Base-by-base conservation (phyloP, 2,329 filamentous ascomycete genomes). In the Pestalotiopsis sp. region DNA sequence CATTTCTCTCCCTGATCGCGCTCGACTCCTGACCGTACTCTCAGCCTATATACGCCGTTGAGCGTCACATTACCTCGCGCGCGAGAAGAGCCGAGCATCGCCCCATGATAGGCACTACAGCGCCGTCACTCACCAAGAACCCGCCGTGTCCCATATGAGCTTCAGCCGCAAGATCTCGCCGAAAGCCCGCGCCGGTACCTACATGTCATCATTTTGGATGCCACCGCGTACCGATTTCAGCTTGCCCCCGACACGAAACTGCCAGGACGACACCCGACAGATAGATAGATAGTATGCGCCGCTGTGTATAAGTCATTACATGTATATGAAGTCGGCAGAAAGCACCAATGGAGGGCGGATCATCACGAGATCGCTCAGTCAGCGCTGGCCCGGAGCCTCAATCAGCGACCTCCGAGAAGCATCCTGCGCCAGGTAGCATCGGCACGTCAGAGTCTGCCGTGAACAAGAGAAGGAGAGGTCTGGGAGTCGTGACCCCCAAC, bases 401-500 rank as follows among this genome's bases (percentile, higher is more conserved):
- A 70, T 74, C 67, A 73, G 73, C 68, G 70, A 77, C 67, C 10
- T 66, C 67, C 13, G 72, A 76, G 48, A 70, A 71, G 22, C 73
- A 73, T 56, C 71, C 69, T 1, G 56, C 71, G 39, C 67, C 69
- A 62, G 61, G 70, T 13, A 35, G 64, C 20, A 30, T 65, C 3
- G 44, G 20, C n/a, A 44, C 52, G 7, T 56, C 40, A 17, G 66
- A 74, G 39, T 69, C 71, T n/a, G 66, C 74, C 26, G 74, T 78
- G 22, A 84, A 84, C 3, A 89, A 88, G 74, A 80, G 86, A 17
- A 81, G 84, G 61, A 82, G 87, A 61, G 87, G 86, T 1, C 73
- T 86, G 3, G 87, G 87, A 20, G 78, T 88, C 1, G 86, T 89
- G 13, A 89, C 87, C 4, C 85, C 85, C 56, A 89, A 88, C 76